Conservation (phyloP, 331 rosid species). For the Prunus yedoensis region DNA sequence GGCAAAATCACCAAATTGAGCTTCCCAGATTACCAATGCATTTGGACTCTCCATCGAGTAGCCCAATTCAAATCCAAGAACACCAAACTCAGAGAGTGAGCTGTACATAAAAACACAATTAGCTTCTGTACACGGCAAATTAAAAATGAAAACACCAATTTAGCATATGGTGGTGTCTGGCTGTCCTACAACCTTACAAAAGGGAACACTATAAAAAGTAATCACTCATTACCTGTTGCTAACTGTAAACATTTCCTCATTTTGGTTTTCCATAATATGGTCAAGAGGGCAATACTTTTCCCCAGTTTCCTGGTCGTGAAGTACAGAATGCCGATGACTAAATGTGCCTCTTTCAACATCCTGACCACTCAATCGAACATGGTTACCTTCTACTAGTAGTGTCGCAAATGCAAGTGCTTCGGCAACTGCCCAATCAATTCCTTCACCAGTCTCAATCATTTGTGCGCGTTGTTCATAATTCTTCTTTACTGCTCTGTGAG, state of each 20-base stretch:
- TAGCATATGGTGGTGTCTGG: neutral
- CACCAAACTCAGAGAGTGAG: slow-evolving; percentile 94
- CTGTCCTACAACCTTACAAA: neutral
- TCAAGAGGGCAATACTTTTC: slow-evolving; percentile 86
- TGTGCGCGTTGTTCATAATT: slow-evolving; percentile 80
- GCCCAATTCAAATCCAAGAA: slow-evolving; percentile 98
- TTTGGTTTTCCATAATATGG: slow-evolving; percentile 74
- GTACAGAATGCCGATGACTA: slow-evolving; percentile 87
- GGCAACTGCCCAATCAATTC: slow-evolving; percentile 93
- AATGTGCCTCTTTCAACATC: slow-evolving; percentile 99
- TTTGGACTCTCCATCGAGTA: slow-evolving; percentile 98
- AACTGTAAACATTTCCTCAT: slow-evolving; percentile 94
- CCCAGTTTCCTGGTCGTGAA: slow-evolving; percentile 92
- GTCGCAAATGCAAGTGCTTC: slow-evolving; percentile 98
- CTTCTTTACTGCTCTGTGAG: slow-evolving; percentile 88
- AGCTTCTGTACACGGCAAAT: slow-evolving; percentile 21
- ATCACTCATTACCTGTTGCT: slow-evolving; percentile 81
- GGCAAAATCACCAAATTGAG: slow-evolving; percentile 98
- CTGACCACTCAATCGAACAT: slow-evolving; percentile 95
- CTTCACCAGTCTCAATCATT: slow-evolving; percentile 95
- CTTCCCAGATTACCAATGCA: slow-evolving; percentile 95
- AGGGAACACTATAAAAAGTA: neutral
- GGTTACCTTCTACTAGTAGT: slow-evolving; percentile 89
- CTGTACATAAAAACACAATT: slow-evolving; percentile 43
- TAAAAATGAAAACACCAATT: slow-evolving; percentile 9